Base-by-base conservation (phyloP, 345 rosid genomes). In the Luvunga scandens region DNA sequence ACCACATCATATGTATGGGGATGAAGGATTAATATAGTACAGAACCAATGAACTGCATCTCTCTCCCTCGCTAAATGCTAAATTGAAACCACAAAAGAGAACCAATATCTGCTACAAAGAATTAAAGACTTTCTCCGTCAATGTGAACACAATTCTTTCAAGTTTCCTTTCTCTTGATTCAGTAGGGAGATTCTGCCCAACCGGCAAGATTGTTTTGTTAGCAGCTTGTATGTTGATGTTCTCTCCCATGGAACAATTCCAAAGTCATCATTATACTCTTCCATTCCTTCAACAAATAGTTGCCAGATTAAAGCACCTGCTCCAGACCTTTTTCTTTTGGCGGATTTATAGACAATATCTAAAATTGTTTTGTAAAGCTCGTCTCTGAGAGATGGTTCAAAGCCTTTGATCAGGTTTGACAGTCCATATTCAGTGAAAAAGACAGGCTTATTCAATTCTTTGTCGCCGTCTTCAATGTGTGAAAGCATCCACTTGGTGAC, bases 301-400 rank as follows among this genome's bases (percentile, higher is more conserved):
- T 92, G 99, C 99, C 98, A 94, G 77, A 89, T 71, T 45, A 96
- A 69, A 57, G 98, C 88, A 14, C 99, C 98, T 27, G 93, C 97
- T 45, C 98, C 99, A 3, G 98, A 83, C 84, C 89, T 82, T 7
- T 82, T 89, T 80, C 87, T 85, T 88, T 85, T 89, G 2, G 97
- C 94, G 50, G 98, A 94, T 78, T 86, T 89, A 73, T 88, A 88
- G 50, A 88, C 81, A 45, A 89, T 81, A 75, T 91, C 94, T 10
- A 85, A 81, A 61, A 94, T 76, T 13, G 86, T 85, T 84, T 80
- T 78, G 86, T 90, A 90, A 73, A 94, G 85, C 76, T 59, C 71
- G 62, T 90, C 92, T 25, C 97, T 78, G 72, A 92, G 94, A 4
- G 88, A 81, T 67, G 87, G 90, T 45, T 87, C 75, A 78, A 82